These are phyloP conservation scores for Trypanosoma boissoni DNA, from an alignment of 208 protist genomes.

Conservation along the genomic window DNA sequence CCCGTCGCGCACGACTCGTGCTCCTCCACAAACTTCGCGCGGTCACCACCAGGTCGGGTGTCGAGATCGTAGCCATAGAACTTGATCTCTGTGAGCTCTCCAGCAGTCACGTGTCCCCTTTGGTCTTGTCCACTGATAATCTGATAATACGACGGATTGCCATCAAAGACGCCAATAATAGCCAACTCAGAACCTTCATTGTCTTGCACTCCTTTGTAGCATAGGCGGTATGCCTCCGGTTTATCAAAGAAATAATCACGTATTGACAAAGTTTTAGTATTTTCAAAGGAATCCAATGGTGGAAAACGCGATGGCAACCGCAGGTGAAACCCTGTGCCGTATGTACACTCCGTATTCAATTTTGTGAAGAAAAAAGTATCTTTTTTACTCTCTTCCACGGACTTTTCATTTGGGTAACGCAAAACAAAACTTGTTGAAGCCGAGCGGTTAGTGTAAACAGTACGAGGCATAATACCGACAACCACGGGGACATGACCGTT, in stretches of 20 bases:
- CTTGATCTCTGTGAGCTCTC: conserved; percentile 44
- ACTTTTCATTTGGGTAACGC: conserved; percentile 25
- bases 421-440: conserved; percentile 41
- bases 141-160: conserved; percentile 69
- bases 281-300: not conserved
- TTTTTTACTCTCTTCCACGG: not conserved
- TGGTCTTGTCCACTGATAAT: conserved; percentile 36
- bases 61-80: conserved; percentile 77
- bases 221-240: conserved; percentile 49
- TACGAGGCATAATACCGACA: conserved; percentile 49
- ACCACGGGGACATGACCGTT: conserved; percentile 30
- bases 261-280: conserved; percentile 18
- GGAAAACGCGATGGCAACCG: not conserved
- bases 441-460: conserved; percentile 37
- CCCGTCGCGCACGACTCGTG: conserved; percentile 42
- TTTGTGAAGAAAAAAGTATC: conserved; percentile 25
- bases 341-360: conserved; percentile 20
- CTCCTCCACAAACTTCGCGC: conserved; percentile 74
- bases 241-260: conserved; percentile 35
- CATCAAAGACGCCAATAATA: conserved; percentile 52
- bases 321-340: not conserved
- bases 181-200: conserved; percentile 30
- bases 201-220: conserved; percentile 26
- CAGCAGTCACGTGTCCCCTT: conserved; percentile 37
- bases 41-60: conserved; percentile 56